These are phyloP conservation scores for Fusarium nurragi DNA, from an alignment of 2,329 filamentous ascomycete genomes.

Conservation along the genomic window DNA sequence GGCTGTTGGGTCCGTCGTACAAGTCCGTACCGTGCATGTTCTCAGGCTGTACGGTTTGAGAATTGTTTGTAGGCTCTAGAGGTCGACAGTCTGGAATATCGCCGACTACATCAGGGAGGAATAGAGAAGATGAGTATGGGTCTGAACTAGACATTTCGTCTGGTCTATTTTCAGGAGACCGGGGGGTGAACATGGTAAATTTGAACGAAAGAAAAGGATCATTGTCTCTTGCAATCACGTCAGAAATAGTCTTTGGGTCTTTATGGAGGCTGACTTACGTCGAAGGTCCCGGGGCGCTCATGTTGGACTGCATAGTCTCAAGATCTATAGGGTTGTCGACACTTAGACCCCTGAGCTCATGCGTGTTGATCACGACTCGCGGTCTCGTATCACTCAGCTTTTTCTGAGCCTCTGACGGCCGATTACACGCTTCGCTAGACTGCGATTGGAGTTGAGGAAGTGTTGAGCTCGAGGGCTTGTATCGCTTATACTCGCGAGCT, in stretches of 20 bases:
- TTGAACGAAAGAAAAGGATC: background rate
- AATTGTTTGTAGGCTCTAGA: background rate
- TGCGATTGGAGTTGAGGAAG: background rate
- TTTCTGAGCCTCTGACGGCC: background rate
- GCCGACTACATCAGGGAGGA: background rate
- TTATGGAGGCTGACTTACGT: background rate
- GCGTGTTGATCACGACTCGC: background rate
- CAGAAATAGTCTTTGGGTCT: background rate
- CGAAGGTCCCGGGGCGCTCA: background rate
- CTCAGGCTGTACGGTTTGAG: background rate
- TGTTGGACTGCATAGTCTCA: background rate
- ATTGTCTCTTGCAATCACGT: background rate
- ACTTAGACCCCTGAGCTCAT: background rate
- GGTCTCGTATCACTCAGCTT: background rate
- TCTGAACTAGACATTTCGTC: background rate
- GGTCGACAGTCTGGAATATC: background rate
- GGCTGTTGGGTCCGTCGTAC: conserved; percentile 5
- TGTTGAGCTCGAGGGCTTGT: background rate
- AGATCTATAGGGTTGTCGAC: conserved; percentile 17
- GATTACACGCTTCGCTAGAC: background rate
- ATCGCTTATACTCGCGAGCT: conserved; percentile 16
- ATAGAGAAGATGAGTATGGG: background rate
- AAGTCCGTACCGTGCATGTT: background rate
- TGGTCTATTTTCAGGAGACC: background rate
- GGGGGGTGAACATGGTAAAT: background rate